Evolutionary conservation across 331 rosid genomes (phyloP).

Genomic region (Arachis monticola): DNA sequence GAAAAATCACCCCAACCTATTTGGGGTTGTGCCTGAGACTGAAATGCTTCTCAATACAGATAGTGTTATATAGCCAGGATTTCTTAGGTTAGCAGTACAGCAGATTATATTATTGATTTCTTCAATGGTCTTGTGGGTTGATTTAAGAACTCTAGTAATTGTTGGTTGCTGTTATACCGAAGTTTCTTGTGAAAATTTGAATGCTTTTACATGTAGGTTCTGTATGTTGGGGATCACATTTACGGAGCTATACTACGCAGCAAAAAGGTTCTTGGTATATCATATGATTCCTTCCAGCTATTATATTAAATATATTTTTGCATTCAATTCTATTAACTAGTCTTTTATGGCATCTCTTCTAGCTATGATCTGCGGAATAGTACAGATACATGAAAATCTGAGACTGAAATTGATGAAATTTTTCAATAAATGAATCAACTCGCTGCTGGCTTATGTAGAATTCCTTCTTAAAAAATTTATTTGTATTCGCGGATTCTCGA

Average conservation of each 20-base stretch:
- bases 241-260: constrained; percentile 97
- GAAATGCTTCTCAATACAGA: constrained; percentile 95
- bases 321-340: neutral
- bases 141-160: constrained; percentile 30
- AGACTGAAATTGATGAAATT: constrained; percentile 9
- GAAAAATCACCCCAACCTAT: constrained; percentile 61
- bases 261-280: constrained; percentile 95
- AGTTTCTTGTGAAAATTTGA: constrained; percentile 23
- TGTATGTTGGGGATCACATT: constrained; percentile 56
- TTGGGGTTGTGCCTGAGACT: constrained; percentile 87
- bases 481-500: constrained; percentile 14
- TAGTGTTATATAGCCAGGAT: constrained; percentile 62
- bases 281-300: constrained; percentile 30
- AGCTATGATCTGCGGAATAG: neutral
- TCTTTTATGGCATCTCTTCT: too few relatives aligned
- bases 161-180: constrained; percentile 17
- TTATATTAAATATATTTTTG: constrained; percentile 13
- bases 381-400: constrained; percentile 1
- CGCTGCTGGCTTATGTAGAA: neutral
- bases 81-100: constrained; percentile 64
- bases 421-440: neutral
- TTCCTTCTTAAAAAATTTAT: too few relatives aligned
- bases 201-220: constrained; percentile 44
- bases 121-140: constrained; percentile 17
- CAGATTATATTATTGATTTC: constrained; percentile 27